phyloP scores from a whole-genome alignment of 139 green algal genomes.

The Deuterostichococcus epilithicus region DNA sequence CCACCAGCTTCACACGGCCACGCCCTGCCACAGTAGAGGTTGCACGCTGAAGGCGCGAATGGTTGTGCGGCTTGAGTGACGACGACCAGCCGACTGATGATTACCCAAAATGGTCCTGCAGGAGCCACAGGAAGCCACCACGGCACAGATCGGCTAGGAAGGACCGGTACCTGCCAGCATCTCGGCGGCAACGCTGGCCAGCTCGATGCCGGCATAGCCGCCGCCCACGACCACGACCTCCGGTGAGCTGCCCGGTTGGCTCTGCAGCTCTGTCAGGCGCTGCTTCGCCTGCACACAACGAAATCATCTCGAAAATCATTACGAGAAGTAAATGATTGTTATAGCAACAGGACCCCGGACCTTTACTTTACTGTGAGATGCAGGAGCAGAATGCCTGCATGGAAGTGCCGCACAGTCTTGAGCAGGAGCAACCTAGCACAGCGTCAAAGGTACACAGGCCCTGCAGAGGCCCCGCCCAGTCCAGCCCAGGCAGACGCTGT shows the following conservation, averaged over 20 bases:
- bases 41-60: neutral
- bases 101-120: too few relatives aligned
- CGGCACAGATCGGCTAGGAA: too few relatives aligned
- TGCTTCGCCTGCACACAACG: constrained; percentile 8
- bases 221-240: constrained; percentile 77
- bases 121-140: too few relatives aligned
- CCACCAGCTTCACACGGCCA: constrained; percentile 63
- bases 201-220: constrained; percentile 89
- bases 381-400: too few relatives aligned
- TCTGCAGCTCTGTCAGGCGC: constrained; percentile 39
- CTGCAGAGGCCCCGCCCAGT: too few relatives aligned
- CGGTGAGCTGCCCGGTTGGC: neutral
- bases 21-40: neutral
- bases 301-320: neutral
- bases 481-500: too few relatives aligned
- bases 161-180: neutral
- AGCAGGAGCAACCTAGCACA: too few relatives aligned
- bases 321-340: neutral
- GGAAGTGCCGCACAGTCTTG: too few relatives aligned
- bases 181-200: constrained; percentile 74
- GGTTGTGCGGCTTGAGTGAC: too few relatives aligned
- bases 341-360: neutral
- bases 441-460: too few relatives aligned
- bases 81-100: too few relatives aligned
- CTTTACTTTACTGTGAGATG: too few relatives aligned